phyloP scores from a whole-genome alignment of 331 rosid species.

The Malus hybrid region DNA sequence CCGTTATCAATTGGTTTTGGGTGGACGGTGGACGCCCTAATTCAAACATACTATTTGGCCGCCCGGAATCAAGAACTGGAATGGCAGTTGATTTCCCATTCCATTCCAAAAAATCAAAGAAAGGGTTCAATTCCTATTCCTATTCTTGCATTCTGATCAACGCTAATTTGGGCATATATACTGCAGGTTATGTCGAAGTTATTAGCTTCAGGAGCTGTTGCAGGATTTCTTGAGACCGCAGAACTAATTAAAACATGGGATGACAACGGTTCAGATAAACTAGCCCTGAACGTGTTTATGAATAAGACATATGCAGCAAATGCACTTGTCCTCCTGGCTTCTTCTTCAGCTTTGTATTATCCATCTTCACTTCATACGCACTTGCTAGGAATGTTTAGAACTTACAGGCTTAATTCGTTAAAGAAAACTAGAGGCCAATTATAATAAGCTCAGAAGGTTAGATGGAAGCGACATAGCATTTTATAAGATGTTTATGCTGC shows the following conservation, averaged over 20 bases:
- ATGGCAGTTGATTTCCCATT: no score
- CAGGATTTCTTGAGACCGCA: slow-evolving; percentile 7
- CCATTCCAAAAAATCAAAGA: no score
- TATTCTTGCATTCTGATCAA: no score
- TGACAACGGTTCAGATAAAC: fast-evolving
- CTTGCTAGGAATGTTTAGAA: neutral
- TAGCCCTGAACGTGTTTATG: neutral
- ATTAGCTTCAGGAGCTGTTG: slow-evolving; percentile 22
- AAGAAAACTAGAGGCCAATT: no score
- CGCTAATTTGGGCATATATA: neutral
- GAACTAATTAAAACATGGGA: neutral
- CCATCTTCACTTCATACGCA: slow-evolving; percentile 23
- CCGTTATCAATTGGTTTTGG: neutral
- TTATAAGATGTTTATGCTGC: no score
- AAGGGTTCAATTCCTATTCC: no score
- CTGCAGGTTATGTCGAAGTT: slow-evolving; percentile 10
- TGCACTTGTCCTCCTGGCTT: slow-evolving; percentile 17
- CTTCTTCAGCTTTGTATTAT: slow-evolving; percentile 3
- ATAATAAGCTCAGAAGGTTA: no score
- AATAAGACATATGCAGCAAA: slow-evolving; percentile 4
- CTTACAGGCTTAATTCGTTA: neutral
- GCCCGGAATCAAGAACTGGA: no score
- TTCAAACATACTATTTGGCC: no score
- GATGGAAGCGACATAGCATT: no score
- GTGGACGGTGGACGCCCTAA: neutral